These are phyloP conservation scores for Leucoagaricus sp. DNA, from an alignment of 1,284 basidiomycete genomes.

Conservation along the genomic window DNA sequence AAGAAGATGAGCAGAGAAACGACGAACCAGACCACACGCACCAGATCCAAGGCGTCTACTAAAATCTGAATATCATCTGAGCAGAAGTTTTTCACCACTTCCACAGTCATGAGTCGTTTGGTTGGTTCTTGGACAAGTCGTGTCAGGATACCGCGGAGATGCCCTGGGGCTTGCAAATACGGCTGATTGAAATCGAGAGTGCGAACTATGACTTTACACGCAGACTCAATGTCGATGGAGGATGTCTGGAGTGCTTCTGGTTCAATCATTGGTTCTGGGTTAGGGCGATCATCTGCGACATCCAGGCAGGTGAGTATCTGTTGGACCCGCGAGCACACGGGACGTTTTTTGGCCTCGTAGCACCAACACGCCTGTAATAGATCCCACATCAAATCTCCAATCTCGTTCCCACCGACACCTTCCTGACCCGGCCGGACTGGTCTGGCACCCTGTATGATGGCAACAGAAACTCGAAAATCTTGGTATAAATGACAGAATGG, in stretches of 20 bases:
- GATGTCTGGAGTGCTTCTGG: neutral
- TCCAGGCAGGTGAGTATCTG: neutral
- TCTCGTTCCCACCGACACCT: neutral
- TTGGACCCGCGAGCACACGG: neutral
- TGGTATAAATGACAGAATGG: neutral
- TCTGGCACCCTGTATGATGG: neutral
- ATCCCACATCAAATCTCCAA: neutral
- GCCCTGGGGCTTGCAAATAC: neutral
- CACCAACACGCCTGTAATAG: neutral
- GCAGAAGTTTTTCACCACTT: neutral
- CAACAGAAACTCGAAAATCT: neutral
- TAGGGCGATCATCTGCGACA: neutral
- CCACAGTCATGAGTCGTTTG: neutral
- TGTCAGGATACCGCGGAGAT: neutral
- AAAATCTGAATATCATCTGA: neutral
- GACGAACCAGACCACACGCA: neutral
- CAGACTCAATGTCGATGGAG: no score
- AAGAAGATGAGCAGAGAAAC: neutral
- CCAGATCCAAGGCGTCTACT: neutral
- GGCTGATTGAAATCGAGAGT: neutral
- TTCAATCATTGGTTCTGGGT: neutral
- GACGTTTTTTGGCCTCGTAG: neutral
- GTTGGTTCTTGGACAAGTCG: neutral
- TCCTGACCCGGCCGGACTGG: neutral
- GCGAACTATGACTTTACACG: no score